Evolutionary conservation across 2,329 filamentous ascomycete species (phyloP).

Genomic region (Thelonectria rubi): DNA sequence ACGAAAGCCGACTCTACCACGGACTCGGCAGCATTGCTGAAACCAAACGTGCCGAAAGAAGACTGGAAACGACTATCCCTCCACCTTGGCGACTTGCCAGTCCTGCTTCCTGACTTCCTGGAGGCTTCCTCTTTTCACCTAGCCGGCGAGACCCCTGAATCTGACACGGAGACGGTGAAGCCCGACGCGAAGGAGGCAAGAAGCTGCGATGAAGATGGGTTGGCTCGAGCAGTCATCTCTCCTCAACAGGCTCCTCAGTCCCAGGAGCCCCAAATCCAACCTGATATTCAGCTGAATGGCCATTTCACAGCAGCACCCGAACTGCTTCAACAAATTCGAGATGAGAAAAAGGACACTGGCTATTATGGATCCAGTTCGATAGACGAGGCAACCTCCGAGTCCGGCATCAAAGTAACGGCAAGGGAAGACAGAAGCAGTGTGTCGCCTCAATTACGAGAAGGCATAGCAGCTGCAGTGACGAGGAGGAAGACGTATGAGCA

Average conservation of each 20-base stretch:
- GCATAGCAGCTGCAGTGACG: not conserved
- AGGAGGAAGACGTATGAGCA: not conserved
- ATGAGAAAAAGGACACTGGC: not conserved
- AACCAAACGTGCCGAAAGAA: conserved; percentile 9
- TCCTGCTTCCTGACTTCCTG: conserved; percentile 41
- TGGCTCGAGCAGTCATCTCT: not conserved
- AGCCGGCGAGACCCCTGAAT: not conserved
- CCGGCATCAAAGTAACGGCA: not conserved
- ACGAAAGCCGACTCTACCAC: conserved; percentile 30
- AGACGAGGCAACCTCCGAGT: not conserved
- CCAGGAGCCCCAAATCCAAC: not conserved
- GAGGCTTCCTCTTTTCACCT: conserved; percentile 26
- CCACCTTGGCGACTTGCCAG: conserved; percentile 41
- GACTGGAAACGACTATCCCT: conserved; percentile 46
- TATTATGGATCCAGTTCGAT: not conserved
- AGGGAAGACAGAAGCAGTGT: not conserved
- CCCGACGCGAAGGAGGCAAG: not conserved
- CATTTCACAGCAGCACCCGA: not conserved
- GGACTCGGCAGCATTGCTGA: conserved; percentile 35
- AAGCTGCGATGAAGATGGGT: not conserved
- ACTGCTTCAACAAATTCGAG: not conserved
- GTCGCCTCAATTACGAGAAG: not conserved
- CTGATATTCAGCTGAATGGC: not conserved
- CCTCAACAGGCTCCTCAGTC: not conserved
- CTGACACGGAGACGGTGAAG: not conserved